phyloP scores from a whole-genome alignment of 2,329 filamentous ascomycete species.

The Calonectria henricotiae region DNA sequence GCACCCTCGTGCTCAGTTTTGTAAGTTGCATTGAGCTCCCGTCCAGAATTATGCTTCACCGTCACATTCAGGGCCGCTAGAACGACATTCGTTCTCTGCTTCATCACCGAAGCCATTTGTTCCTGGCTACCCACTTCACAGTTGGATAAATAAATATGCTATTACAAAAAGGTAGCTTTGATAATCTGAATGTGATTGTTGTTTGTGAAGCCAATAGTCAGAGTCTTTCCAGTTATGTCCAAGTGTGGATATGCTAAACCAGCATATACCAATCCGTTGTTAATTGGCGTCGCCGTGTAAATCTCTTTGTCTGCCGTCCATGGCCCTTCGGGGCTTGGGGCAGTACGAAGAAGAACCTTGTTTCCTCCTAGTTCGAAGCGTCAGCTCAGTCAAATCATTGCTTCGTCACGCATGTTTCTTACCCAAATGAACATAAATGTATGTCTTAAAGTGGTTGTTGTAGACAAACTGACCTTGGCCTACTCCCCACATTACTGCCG shows the following conservation, averaged over 20 bases:
- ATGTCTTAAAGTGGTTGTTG: conserved; percentile 56
- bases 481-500: conserved; percentile 59
- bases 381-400: neutral
- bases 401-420: neutral
- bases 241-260: conserved; percentile 60
- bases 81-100: neutral
- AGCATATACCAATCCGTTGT: conserved; percentile 56
- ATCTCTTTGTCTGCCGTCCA: conserved; percentile 59
- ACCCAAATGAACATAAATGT: conserved; percentile 57
- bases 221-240: conserved; percentile 56
- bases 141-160: neutral
- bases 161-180: conserved; percentile 51
- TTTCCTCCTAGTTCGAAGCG: conserved; percentile 14
- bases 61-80: neutral
- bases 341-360: conserved; percentile 39
- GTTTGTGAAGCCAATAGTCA: conserved; percentile 61
- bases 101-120: neutral
- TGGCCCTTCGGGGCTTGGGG: conserved; percentile 55
- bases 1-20: neutral
- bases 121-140: neutral
- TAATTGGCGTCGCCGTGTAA: conserved; percentile 56
- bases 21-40: conserved; percentile 1
- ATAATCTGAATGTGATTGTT: conserved; percentile 60
- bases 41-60: conserved; percentile 20
- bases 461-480: conserved; percentile 61